Base-by-base conservation (phyloP, 169 alveolate genomes). In the Cyclospora cayetanensis region DNA sequence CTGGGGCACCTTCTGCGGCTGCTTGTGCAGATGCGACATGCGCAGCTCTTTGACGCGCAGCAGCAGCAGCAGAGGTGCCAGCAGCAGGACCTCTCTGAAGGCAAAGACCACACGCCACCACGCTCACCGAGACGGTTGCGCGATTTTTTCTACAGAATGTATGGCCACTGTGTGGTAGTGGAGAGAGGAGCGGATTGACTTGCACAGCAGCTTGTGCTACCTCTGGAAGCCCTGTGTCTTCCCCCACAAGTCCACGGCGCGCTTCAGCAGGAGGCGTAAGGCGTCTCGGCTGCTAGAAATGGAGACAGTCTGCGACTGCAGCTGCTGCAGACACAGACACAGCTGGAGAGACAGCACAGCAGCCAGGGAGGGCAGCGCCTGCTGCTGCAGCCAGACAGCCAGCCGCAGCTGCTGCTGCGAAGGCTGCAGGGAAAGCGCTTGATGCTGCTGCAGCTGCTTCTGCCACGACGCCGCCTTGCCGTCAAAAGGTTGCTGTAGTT, bases 21-120 rank as follows among this genome's bases (percentile, higher is more conserved):
- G 86, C 86, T 76, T 60, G 66, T 76, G 86, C 42, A 76, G 15
- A 20, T 76, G 86, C 42, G 15, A n/a, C 68, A 65, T 25, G 41
- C 86, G 86, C 31, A 76, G 68, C 35, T 42, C 66, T 50, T 76
- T 76, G n/a, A 76, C 86, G 86, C 86, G 86, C 7, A 41, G 86
- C 86, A 76, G 66, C 43, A 76, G n/a, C 68, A 76, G 34, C 42
- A 42, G 50, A 60, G 86, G 86, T 65, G 43, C 66, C 86, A 76
- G 86, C 86, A 76, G 86, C 86, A 76, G 65, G 31, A 39, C 43
- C 20, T 76, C 66, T 25, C 86, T 76, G 86, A 0, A 43, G 82
- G 52, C 46, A 70, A 46, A 46, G 15, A n/a, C n/a, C n/a, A n/a
- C n/a, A n/a, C n/a, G n/a, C n/a, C n/a, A n/a, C n/a, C n/a, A n/a